Evolutionary conservation across 495 filamentous ascomycete species (phyloP).

Genomic region (Hypoxylon fuscum): DNA sequence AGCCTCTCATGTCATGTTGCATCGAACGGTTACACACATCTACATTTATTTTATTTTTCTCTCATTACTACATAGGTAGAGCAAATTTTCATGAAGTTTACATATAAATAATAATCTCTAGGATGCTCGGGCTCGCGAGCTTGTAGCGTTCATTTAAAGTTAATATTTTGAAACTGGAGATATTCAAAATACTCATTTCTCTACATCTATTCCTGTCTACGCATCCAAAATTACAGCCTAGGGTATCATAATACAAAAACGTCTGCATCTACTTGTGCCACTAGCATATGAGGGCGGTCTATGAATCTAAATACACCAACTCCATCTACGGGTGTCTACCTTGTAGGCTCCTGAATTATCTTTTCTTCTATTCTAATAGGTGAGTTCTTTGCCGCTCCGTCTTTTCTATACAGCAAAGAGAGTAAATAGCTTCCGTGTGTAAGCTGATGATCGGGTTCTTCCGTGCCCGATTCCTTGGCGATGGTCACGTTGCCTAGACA

Average conservation of each 20-base stretch:
- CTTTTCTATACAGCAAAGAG: conserved; percentile 8
- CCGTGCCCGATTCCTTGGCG: conserved; percentile 20
- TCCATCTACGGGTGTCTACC: background rate
- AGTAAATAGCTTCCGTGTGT: conserved; percentile 33
- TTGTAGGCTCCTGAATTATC: background rate
- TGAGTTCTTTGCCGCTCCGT: background rate
- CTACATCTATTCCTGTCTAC: no score
- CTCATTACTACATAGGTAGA: no score
- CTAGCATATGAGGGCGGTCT: no score
- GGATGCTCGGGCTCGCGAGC: no score
- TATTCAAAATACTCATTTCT: no score
- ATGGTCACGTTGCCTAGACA: conserved; percentile 67
- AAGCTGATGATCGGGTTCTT: conserved; percentile 6
- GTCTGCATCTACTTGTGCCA: background rate
- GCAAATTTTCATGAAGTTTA: no score
- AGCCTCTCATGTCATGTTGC: background rate
- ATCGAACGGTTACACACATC: background rate
- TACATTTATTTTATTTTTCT: no score
- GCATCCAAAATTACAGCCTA: background rate
- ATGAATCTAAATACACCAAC: no score
- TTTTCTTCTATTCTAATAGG: background rate
- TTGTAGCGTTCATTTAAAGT: no score
- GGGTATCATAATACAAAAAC: background rate
- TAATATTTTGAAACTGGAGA: no score
- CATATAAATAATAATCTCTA: no score